Evolutionary conservation across 1,284 basidiomycete species (phyloP).

Genomic region (Tylopilus sp.): DNA sequence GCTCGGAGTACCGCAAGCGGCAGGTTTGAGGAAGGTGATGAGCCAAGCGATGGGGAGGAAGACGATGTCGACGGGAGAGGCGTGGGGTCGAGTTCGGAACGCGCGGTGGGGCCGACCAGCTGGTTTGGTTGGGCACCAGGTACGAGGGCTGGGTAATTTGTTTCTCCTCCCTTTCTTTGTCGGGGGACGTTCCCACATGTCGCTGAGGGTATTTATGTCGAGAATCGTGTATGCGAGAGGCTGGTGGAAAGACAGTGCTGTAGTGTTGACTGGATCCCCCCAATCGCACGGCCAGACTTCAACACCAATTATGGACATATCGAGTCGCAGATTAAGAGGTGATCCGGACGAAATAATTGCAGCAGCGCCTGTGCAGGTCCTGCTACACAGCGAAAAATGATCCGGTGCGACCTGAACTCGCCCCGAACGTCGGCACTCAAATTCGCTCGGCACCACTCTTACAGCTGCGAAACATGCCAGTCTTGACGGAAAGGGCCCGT

Average conservation of each 20-base stretch:
- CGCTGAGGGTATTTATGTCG: constrained; percentile 6
- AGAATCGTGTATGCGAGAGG: no score
- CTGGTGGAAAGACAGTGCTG: no score
- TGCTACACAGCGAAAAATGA: no score
- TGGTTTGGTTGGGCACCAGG: constrained; percentile 41
- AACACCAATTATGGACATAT: background rate
- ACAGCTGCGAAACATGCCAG: background rate
- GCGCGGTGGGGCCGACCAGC: constrained; percentile 28
- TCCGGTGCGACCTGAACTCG: no score
- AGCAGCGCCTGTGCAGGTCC: background rate
- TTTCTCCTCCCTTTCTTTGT: background rate
- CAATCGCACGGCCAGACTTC: background rate
- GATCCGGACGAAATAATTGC: background rate
- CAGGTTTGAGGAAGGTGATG: constrained; percentile 60
- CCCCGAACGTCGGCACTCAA: no score
- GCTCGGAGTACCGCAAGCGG: constrained; percentile 37
- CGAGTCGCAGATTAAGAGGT: constrained; percentile 18
- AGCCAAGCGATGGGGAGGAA: constrained; percentile 61
- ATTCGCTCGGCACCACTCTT: no score
- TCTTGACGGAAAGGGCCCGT: background rate
- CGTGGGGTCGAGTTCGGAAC: constrained; percentile 16
- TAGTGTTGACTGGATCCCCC: no score
- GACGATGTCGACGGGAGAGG: constrained; percentile 37
- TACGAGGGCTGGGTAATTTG: constrained; percentile 14
- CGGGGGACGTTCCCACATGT: background rate